Conservation (phyloP, 179 eudicot species). For the Silene coronaria region DNA sequence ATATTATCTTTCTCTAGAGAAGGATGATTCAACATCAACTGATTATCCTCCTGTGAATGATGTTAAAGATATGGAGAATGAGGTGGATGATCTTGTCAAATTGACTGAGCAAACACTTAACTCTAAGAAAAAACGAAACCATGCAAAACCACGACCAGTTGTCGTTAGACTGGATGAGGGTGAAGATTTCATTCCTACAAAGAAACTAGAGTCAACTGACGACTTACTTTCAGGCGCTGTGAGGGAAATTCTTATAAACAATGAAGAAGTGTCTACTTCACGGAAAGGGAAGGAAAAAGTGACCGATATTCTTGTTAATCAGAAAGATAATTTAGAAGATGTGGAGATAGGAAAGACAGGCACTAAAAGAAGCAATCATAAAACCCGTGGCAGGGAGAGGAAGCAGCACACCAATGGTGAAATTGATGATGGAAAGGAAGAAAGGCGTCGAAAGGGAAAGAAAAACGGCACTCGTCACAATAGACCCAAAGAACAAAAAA, state of each 20-base stretch:
- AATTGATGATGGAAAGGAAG: conserved; percentile 40
- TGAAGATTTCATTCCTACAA: conserved; percentile 30
- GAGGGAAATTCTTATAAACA: conserved; percentile 55
- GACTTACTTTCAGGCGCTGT: conserved; percentile 74
- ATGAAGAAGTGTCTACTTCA: conserved; percentile 42
- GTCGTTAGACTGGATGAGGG: conserved; percentile 78
- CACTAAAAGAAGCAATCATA: conserved; percentile 49
- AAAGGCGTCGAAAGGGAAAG: conserved; percentile 39
- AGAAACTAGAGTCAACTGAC: conserved; percentile 36
- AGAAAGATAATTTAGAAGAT: conserved; percentile 22
- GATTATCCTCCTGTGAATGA: conserved; percentile 83
- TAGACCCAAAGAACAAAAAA: conserved; percentile 46
- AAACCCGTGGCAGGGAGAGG: conserved; percentile 50
- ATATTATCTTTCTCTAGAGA: conserved; percentile 72
- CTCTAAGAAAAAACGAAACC: conserved; percentile 58
- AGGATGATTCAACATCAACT: conserved; percentile 36
- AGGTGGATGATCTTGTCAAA: conserved; percentile 62
- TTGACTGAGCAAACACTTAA: conserved; percentile 66
- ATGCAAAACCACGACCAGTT: conserved; percentile 64
- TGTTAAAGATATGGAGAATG: conserved; percentile 30
- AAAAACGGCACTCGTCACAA: conserved; percentile 46
- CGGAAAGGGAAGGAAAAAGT: conserved; percentile 51
- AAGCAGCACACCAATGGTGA: conserved; percentile 37
- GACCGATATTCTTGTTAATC: conserved; percentile 25
- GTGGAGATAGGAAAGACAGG: conserved; percentile 25